These are phyloP conservation scores for Prunus yedoensis DNA, from an alignment of 331 rosid species.

Conservation along the genomic window DNA sequence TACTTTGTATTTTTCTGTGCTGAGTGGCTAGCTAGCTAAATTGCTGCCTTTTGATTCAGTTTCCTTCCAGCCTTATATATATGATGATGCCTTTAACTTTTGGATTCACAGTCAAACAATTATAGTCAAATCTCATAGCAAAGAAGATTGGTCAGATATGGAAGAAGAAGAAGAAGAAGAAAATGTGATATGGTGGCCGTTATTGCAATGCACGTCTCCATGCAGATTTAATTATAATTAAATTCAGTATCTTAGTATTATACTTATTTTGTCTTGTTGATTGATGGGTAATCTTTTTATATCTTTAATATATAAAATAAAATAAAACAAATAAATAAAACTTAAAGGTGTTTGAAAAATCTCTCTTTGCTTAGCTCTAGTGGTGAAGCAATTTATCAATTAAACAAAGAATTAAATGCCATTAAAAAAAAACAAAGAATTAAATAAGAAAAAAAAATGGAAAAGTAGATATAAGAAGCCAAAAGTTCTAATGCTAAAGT, in stretches of 20 bases:
- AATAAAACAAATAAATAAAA: no score
- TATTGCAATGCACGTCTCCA: conserved; percentile 11
- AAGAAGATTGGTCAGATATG: conserved; percentile 11
- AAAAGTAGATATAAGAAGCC: neutral
- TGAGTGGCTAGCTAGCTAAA: neutral
- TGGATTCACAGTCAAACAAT: conserved; percentile 24
- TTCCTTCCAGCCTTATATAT: neutral
- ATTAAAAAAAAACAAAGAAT: neutral
- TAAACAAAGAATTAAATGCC: neutral
- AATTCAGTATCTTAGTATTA: neutral
- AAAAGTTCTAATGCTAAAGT: neutral
- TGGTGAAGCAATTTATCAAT: neutral
- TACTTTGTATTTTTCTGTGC: conserved; percentile 5
- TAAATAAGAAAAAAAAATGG: neutral
- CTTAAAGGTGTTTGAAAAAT: no score
- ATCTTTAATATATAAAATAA: neutral
- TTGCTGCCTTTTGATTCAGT: conserved; percentile 1
- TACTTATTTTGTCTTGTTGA: neutral
- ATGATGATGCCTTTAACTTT: conserved; percentile 16
- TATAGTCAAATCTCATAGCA: conserved; percentile 30
- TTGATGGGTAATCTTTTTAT: neutral
- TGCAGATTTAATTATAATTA: neutral
- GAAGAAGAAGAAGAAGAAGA: neutral
- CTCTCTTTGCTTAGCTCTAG: no score
- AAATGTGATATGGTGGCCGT: conserved; percentile 1